Evolutionary conservation across 2,329 filamentous ascomycete genomes (phyloP).

Genomic region (Cordyceps sp.): DNA sequence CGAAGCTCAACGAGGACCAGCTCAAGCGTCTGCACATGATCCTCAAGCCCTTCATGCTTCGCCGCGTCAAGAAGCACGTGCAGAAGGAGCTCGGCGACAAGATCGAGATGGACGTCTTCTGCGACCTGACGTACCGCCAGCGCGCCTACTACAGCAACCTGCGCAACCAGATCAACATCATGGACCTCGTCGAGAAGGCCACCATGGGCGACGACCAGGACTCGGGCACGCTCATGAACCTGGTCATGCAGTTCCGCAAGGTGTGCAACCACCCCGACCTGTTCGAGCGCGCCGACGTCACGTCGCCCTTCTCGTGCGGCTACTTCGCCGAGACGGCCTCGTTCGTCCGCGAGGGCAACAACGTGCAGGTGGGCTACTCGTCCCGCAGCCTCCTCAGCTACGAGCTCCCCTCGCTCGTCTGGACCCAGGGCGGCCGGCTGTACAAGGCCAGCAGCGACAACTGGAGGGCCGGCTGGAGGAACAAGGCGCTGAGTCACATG

Average conservation of each 20-base stretch:
- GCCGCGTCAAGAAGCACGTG: slow-evolving; percentile 98
- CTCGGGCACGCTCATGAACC: slow-evolving; percentile 91
- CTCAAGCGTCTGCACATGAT: slow-evolving; percentile 97
- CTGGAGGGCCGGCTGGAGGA: slow-evolving; percentile 58
- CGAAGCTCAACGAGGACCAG: slow-evolving; percentile 98
- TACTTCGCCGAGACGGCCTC: slow-evolving; percentile 90
- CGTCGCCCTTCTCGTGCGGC: slow-evolving; percentile 68
- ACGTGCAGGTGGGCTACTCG: slow-evolving; percentile 72
- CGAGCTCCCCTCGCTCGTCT: slow-evolving; percentile 65
- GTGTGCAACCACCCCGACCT: slow-evolving; percentile 97
- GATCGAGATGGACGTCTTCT: slow-evolving; percentile 93
- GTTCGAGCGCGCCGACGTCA: slow-evolving; percentile 87
- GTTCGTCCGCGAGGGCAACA: slow-evolving; percentile 75
- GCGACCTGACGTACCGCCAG: slow-evolving; percentile 90
- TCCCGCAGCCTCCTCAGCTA: slow-evolving; percentile 77
- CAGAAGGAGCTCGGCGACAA: slow-evolving; percentile 98
- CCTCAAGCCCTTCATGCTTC: slow-evolving; percentile 96
- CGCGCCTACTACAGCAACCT: slow-evolving; percentile 84
- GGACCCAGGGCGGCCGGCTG: slow-evolving; percentile 62
- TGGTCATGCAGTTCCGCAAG: slow-evolving; percentile 99
- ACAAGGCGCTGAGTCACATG: slow-evolving; percentile 59
- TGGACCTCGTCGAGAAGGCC: slow-evolving; percentile 96
- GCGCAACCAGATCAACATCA: slow-evolving; percentile 93
- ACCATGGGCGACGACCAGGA: slow-evolving; percentile 89
- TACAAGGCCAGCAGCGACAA: slow-evolving; percentile 61